Evolutionary conservation across 768 basidiomycete species (phyloP), one percentile per base, ranked within the genome.

Genomic region (Pleurotus cornucopiae): DNA sequence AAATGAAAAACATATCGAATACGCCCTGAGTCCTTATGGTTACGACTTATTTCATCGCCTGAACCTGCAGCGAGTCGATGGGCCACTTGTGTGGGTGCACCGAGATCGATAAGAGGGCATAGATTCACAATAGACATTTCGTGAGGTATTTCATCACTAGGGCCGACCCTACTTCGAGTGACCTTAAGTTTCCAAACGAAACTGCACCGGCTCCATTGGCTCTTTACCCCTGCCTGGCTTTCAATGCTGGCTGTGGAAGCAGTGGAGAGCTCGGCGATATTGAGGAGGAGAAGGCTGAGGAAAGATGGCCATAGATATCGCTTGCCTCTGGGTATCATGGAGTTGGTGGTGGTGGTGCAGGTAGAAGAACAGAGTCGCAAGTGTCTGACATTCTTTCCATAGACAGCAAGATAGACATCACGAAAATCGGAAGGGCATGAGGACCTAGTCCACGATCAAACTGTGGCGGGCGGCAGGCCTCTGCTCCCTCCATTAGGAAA

Each of bases 261-360:
- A 44, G n/a, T 12, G n/a, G 41, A 44, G n/a, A 16, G 49, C 20
- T 40, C n/a, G 38, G 34, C 16, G 37, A 41, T 34, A 7, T 41
- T 21, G 51, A 53, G 12, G 20, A 41, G 18, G 51, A 53, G 14
- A n/a, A 18, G 23, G 25, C 20, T 14, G 11, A 53, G 34, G 51
- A 53, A 25, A 40, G 51, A 53, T n/a, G 51, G 51, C 39, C 20
- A 53, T 12, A 49, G 48, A 34, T 49, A 34, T n/a, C 21, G 25
- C n/a, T 26, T n/a, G 20, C 51, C 51, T 40, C 51, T 41, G 51
- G 51, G 51, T 53, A 53, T 53, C 51, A 53, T 53, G 51, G 51
- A 53, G 51, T 34, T 13, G 38, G 39, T 53, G 39, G 23, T 53
- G 51, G 39, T 39, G 51, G 51, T 53, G 37, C 38, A 37, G 41